Percentiles rank a stretch among this genome's conserved stretches.
These are phyloP conservation scores for Silene noctiflora DNA, from an alignment of 179 eudicot species.

Conservation along the genomic window DNA sequence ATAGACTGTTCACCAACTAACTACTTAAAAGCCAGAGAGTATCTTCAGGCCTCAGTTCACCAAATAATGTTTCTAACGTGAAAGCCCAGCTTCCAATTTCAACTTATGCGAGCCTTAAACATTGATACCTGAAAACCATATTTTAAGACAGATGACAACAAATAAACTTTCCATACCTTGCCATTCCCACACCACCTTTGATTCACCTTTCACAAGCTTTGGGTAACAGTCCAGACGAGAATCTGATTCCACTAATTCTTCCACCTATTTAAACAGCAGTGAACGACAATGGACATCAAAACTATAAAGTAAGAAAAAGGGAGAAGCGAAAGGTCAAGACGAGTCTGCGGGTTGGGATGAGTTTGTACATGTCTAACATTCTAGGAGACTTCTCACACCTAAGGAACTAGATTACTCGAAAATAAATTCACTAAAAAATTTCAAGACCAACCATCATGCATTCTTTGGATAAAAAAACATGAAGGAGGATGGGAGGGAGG, in stretches of 20 bases:
- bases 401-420: no score
- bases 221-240: constrained; percentile 88
- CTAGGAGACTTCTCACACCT: background rate
- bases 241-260: constrained; percentile 79
- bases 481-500: no score
- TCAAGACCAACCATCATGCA: no score
- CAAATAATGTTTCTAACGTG: background rate
- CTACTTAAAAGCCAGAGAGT: background rate
- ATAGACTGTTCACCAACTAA: background rate
- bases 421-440: no score
- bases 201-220: constrained; percentile 88
- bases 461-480: no score
- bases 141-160: background rate
- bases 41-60: background rate
- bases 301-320: background rate
- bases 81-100: background rate
- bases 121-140: background rate
- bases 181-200: constrained; percentile 99
- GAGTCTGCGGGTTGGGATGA: no score
- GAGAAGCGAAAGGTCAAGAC: background rate
- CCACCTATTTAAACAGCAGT: constrained; percentile 46
- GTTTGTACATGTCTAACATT: no score
- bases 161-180: constrained; percentile 55
- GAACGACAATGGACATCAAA: constrained; percentile 4
- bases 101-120: constrained; percentile 8